Conservation (phyloP, 176 grass and related monocot species). For the Triticum timopheevii region DNA sequence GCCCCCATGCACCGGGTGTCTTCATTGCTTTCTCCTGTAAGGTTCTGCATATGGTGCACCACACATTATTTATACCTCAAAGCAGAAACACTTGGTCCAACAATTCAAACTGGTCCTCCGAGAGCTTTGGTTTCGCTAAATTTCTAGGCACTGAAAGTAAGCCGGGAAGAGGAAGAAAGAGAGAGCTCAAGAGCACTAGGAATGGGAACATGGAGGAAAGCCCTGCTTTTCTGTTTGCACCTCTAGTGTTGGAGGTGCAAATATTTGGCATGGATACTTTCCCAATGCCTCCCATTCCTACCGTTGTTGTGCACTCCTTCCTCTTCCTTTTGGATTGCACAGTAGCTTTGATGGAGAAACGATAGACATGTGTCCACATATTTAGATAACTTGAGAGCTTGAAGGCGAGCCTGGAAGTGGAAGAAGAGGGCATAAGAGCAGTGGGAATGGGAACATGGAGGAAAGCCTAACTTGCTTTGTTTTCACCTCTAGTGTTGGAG, state of each 20-base stretch:
- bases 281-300: slow-evolving; percentile 14
- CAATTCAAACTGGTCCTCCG: too few relatives aligned
- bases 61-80: too few relatives aligned
- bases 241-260: background rate
- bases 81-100: too few relatives aligned
- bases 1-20: too few relatives aligned
- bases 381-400: background rate
- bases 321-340: background rate
- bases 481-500: background rate
- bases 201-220: slow-evolving; percentile 22
- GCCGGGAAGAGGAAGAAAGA: background rate
- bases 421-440: background rate
- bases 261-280: background rate
- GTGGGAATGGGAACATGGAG: background rate
- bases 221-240: background rate
- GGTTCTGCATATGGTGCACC: too few relatives aligned
- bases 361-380: background rate
- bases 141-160: too few relatives aligned
- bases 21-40: too few relatives aligned
- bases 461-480: background rate
- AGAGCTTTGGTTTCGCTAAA: too few relatives aligned
- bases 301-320: background rate
- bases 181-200: slow-evolving; percentile 23
- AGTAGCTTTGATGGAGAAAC: background rate
- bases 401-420: background rate